Base-by-base conservation (phyloP, 352 stramenopile genomes). In the Globisporangium cylindrosporum region DNA sequence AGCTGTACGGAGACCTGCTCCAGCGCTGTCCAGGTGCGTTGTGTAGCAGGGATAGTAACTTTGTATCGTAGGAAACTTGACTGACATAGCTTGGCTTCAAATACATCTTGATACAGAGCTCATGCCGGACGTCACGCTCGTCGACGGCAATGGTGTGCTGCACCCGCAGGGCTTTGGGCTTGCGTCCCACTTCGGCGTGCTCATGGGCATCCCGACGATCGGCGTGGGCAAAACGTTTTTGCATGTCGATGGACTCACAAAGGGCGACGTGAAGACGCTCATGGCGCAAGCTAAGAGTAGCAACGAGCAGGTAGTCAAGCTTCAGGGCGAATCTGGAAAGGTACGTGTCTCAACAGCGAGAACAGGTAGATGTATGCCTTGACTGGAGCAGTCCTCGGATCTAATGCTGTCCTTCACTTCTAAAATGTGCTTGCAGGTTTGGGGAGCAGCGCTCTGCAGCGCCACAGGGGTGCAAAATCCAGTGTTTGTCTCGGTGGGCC, bases 161-260 rank as follows among this genome's bases (percentile, higher is more conserved):
- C 96, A 99, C 65, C 89, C 92, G 14, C 77, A 94, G 46, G 83
- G 89, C 49, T 98, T 98, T 66, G 95, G 96, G 5, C 79, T 98
- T 1, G 96, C 96, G 14, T 98, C 88, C 36, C 95, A 98, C 76
- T 87, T 99, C 41, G 95, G 95, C 20, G 92, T 98, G 25, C 76
- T 96, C 8, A 84, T 84, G 49, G 74, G 78, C n/a, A 88, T 98
- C 55, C 89, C 90, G 4, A 98, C 92, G 0, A 90, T 99, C 56
- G 95, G 96, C 6, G 83, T 98, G 12, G 87, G 86, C 41, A 96
- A 97, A 72, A 95, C 84, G 3, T 96, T 98, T 66, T 81, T 98
- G 25, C 87, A 96, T 62, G 80, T 97, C 18, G 90, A 97, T 63
- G 90, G 91, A 14, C 81, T 95, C 36, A 94, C 91, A 3, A 93